A percentile compares a stretch with the other conserved stretches of the same genome.
phyloP scores from a whole-genome alignment of 2,329 filamentous ascomycete species.

The Xylariales sp. region DNA sequence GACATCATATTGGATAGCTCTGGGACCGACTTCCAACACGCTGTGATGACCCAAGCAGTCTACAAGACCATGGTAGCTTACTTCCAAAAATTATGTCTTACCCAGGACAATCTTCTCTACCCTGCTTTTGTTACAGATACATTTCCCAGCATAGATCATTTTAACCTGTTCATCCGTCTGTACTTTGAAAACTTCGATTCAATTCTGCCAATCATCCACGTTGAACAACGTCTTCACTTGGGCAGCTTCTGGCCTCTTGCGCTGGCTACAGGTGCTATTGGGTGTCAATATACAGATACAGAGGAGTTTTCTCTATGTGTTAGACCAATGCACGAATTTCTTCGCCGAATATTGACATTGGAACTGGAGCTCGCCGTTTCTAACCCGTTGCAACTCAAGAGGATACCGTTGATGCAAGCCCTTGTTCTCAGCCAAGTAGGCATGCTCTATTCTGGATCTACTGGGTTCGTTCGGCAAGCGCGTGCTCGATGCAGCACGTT shows the following conservation, averaged over 20 bases:
- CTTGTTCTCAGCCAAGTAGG: constrained; percentile 1
- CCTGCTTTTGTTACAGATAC: neutral
- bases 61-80: neutral
- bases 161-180: neutral
- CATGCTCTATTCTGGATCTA: neutral
- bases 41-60: neutral
- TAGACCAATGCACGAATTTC: constrained; percentile 1
- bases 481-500: neutral
- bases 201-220: neutral
- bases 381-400: neutral
- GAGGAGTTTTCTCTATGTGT: neutral
- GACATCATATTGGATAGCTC: neutral
- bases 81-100: neutral
- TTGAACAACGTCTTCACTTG: neutral
- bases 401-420: neutral
- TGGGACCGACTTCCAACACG: neutral
- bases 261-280: neutral
- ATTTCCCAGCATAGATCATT: neutral
- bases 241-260: neutral
- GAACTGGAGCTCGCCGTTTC: neutral
- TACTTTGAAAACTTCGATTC: constrained; percentile 4
- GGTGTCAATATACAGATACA: constrained; percentile 1
- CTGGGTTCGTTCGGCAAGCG: neutral
- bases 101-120: neutral
- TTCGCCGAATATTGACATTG: neutral